A percentile compares a stretch with the other conserved stretches of the same genome.
These are phyloP conservation scores for Tagetes erecta DNA, from an alignment of 129 eudicot genomes.

Conservation along the genomic window DNA sequence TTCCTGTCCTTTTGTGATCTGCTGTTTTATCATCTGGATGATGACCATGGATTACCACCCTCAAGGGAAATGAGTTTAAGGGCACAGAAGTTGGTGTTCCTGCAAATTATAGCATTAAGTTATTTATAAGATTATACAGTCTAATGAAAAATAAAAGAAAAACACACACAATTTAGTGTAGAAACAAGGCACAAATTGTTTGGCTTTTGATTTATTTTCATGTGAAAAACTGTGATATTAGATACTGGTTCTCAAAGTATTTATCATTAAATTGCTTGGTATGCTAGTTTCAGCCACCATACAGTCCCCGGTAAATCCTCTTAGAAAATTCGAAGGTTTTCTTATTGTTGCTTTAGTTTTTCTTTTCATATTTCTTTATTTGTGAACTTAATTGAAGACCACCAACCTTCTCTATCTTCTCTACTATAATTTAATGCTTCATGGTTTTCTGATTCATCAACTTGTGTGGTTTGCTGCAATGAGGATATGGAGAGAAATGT, in stretches of 20 bases:
- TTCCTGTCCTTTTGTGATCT: slow-evolving; percentile 48
- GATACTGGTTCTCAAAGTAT: slow-evolving; percentile 13
- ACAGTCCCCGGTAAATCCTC: background rate
- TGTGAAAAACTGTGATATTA: slow-evolving; percentile 7
- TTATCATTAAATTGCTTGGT: slow-evolving; percentile 21
- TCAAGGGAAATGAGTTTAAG: slow-evolving; percentile 34
- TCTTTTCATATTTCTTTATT: slow-evolving; percentile 1
- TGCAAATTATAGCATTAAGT: slow-evolving; percentile 32
- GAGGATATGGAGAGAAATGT: slow-evolving; percentile 22
- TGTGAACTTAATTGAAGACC: slow-evolving; percentile 14
- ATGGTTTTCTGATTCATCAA: slow-evolving; percentile 41
- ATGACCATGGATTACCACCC: slow-evolving; percentile 75
- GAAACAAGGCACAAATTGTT: slow-evolving; percentile 3
- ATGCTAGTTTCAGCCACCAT: slow-evolving; percentile 18
- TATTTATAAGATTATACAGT: slow-evolving; percentile 3
- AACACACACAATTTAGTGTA: slow-evolving; percentile 15
- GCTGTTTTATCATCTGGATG: slow-evolving; percentile 52
- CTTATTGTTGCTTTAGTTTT: background rate
- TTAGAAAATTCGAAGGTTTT: slow-evolving; percentile 10
- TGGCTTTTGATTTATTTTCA: slow-evolving; percentile 10
- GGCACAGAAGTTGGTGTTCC: slow-evolving; percentile 41
- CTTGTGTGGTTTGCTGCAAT: slow-evolving; percentile 44
- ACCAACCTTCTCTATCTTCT: slow-evolving; percentile 41
- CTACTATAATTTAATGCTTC: slow-evolving; percentile 34
- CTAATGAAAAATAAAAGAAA: background rate